Evolutionary conservation across 768 basidiomycete genomes (phyloP).

Genomic region (Suillus discolor): DNA sequence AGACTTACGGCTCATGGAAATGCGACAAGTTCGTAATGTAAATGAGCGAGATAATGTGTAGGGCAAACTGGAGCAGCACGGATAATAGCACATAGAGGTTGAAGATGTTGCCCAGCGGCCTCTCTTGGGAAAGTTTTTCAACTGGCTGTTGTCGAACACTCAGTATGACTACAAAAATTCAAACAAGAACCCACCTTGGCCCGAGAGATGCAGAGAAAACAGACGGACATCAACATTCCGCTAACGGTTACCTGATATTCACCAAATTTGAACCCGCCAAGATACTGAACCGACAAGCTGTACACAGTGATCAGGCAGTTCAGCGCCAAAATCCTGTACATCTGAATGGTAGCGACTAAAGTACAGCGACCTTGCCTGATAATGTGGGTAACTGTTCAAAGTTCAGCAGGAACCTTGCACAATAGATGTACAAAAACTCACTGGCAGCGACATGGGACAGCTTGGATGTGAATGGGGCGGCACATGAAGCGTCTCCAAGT

Average conservation of each 20-base stretch:
- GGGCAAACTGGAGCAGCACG: conserved; percentile 88
- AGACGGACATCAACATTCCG: conserved; percentile 89
- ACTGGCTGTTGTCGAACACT: conserved; percentile 67
- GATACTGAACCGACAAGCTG: conserved; percentile 94
- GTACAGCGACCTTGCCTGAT: conserved; percentile 99
- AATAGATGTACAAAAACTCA: conserved; percentile 42
- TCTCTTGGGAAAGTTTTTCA: conserved; percentile 88
- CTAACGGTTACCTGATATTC: conserved; percentile 98
- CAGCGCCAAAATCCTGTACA: conserved; percentile 99
- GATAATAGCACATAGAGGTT: conserved; percentile 94
- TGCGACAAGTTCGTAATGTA: conserved; percentile 93
- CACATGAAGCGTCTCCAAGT: conserved; percentile 98
- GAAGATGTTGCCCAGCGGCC: conserved; percentile 64
- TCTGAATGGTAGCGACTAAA: conserved; percentile 97
- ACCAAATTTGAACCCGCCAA: conserved; percentile 99
- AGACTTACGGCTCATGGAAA: conserved; percentile 69
- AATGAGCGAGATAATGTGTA: conserved; percentile 88
- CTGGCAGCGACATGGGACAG: conserved; percentile 96
- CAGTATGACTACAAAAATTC: conserved; percentile 3
- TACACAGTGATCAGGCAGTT: conserved; percentile 99
- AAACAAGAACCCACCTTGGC: conserved; percentile 67
- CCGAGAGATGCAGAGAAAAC: conserved; percentile 93
- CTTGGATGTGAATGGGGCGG: conserved; percentile 98
- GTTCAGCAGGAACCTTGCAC: conserved; percentile 3
- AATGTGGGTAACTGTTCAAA: conserved; percentile 81